phyloP scores from a whole-genome alignment of 352 stramenopile species.

The Plasmopara muralis region DNA sequence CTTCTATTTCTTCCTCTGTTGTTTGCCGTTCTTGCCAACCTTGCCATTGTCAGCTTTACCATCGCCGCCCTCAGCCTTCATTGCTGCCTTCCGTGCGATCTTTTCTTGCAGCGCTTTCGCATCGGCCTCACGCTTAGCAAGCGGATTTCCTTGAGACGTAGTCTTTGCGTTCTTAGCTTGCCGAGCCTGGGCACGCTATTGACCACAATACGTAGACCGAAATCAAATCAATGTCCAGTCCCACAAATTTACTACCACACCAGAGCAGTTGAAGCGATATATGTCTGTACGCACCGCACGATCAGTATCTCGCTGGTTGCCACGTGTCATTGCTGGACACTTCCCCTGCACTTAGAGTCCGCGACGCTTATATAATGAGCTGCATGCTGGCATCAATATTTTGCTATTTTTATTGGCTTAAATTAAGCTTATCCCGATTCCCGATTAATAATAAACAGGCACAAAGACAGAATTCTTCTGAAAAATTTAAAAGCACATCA shows the following conservation, averaged over 20 bases:
- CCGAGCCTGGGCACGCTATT: conserved; percentile 69
- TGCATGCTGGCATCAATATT: not conserved
- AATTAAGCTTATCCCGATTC: not conserved
- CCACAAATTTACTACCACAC: too few species aligned
- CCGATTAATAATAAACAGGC: not conserved
- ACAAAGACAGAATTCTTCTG: not conserved
- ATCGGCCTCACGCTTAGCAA: conserved; percentile 58
- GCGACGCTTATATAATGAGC: too few species aligned
- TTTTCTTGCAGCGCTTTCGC: conserved; percentile 79
- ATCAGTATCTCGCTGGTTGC: conserved; percentile 76
- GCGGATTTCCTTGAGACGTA: conserved; percentile 41
- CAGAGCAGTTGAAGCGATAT: too few species aligned
- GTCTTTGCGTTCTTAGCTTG: conserved; percentile 41
- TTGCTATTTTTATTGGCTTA: not conserved
- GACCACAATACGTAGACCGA: not conserved
- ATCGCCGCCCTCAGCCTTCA: conserved; percentile 47
- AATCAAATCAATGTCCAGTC: too few species aligned
- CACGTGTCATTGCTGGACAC: conserved; percentile 46
- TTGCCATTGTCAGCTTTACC: conserved; percentile 12
- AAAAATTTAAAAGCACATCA: too few species aligned
- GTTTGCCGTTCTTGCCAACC: conserved; percentile 33
- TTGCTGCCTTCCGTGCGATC: conserved; percentile 63
- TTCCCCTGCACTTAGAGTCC: not conserved
- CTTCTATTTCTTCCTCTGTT: conserved; percentile 28
- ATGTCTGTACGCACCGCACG: conserved; percentile 40